Evolutionary conservation across 1,139 yeast species (phyloP).

Genomic region (Yamadazyma songkhlaensis): DNA sequence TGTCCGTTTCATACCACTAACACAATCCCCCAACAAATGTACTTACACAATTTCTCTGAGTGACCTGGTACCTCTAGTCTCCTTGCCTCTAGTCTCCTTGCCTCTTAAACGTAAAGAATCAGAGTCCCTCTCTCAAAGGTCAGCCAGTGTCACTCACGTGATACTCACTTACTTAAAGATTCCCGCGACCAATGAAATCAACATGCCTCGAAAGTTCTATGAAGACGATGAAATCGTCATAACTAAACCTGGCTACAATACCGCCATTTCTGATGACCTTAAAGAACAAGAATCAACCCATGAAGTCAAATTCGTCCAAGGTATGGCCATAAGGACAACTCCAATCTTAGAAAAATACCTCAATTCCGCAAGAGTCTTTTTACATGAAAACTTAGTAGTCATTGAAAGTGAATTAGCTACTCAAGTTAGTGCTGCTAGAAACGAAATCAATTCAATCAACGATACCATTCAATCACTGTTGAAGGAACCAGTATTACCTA

Average conservation of each 20-base stretch:
- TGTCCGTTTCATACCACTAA: too few species aligned
- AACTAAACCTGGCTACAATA: constrained; percentile 48
- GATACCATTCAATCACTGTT: constrained; percentile 23
- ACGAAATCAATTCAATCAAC: constrained; percentile 34
- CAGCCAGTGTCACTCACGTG: too few species aligned
- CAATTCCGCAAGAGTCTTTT: constrained; percentile 33
- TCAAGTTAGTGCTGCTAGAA: constrained; percentile 41
- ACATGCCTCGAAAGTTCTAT: constrained; percentile 42
- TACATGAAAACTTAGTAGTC: constrained; percentile 36
- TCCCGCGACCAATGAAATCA: constrained; percentile 3
- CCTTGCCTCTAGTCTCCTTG: too few species aligned
- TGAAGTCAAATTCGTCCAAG: constrained; percentile 42
- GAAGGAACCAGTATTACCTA: constrained; percentile 52
- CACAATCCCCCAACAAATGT: too few species aligned
- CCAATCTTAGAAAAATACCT: constrained; percentile 44
- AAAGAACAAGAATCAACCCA: constrained; percentile 38
- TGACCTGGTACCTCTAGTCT: too few species aligned
- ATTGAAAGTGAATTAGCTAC: constrained; percentile 43
- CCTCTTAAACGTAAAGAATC: too few species aligned
- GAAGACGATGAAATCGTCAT: constrained; percentile 47
- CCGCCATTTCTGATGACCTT: constrained; percentile 33
- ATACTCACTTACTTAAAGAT: not conserved
- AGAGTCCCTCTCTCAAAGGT: too few species aligned
- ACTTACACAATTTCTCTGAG: too few species aligned
- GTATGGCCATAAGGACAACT: constrained; percentile 52